Percentiles rank a stretch among this genome's conserved stretches.
Evolutionary conservation across 306 rosid genomes (phyloP).

Genomic region (Vicia sativa): DNA sequence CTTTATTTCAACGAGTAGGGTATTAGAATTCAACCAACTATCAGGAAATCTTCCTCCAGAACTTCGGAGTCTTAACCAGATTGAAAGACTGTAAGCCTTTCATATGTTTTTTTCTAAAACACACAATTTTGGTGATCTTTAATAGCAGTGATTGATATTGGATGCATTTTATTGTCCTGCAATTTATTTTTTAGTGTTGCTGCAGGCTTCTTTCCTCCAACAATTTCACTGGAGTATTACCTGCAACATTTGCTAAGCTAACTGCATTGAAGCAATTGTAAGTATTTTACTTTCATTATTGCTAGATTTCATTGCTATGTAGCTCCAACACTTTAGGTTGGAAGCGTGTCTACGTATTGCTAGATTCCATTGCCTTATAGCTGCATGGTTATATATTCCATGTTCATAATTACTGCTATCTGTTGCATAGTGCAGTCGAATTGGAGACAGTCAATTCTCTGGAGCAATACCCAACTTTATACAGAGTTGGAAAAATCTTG

Average conservation of each 20-base stretch:
- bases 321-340: not conserved
- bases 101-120: not conserved
- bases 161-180: not conserved
- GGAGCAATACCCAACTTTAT: too few relatives aligned
- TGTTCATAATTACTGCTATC: too few relatives aligned
- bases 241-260: constrained; percentile 40
- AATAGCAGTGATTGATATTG: not conserved
- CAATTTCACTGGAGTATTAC: constrained; percentile 43
- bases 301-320: not conserved
- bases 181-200: too few relatives aligned
- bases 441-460: too few relatives aligned
- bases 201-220: constrained; percentile 54
- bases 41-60: constrained; percentile 63
- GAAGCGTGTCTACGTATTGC: not conserved
- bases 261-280: constrained; percentile 48
- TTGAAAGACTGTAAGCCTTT: constrained; percentile 62
- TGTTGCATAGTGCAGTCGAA: too few relatives aligned
- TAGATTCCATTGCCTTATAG: not conserved
- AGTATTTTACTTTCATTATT: constrained; percentile 31
- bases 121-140: constrained; percentile 3
- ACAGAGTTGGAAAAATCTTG: too few relatives aligned
- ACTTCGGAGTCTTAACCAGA: constrained; percentile 55
- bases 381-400: too few relatives aligned
- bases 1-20: constrained; percentile 42
- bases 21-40: constrained; percentile 56